phyloP scores from a whole-genome alignment of 2,329 filamentous ascomycete genomes.

The Lomentospora prolificans region DNA sequence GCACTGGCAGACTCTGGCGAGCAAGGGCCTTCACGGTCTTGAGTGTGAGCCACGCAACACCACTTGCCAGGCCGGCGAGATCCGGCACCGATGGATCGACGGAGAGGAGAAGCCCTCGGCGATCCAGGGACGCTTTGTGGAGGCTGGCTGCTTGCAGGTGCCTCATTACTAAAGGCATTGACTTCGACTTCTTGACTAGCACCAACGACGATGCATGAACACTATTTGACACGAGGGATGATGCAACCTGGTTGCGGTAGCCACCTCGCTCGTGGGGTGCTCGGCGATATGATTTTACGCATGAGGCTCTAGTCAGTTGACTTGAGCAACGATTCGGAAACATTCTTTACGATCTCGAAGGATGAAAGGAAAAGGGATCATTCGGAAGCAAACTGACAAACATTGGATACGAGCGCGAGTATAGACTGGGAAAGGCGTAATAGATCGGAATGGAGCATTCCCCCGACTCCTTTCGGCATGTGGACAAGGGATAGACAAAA shows the following conservation, averaged over 20 bases:
- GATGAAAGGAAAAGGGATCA: too few relatives aligned
- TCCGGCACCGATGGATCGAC: conserved; percentile 8
- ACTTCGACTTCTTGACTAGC: too few relatives aligned
- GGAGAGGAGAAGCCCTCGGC: background rate
- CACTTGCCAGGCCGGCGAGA: conserved; percentile 1
- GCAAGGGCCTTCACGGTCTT: background rate
- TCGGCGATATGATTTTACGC: too few relatives aligned
- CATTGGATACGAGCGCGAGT: background rate
- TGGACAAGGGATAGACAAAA: background rate
- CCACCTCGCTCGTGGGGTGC: too few relatives aligned
- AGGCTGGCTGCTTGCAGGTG: background rate
- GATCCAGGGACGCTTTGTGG: conserved; percentile 3
- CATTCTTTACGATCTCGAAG: too few relatives aligned
- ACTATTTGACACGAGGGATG: background rate
- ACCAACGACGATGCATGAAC: too few relatives aligned
- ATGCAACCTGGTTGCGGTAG: too few relatives aligned
- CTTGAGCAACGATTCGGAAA: too few relatives aligned
- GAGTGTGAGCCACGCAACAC: background rate
- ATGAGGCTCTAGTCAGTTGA: too few relatives aligned
- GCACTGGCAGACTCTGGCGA: background rate
- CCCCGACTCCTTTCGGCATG: background rate
- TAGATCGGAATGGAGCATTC: background rate
- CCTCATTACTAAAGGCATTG: background rate
- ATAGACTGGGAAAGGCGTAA: background rate
- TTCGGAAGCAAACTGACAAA: too few relatives aligned